A percentile compares a stretch with the other conserved stretches of the same genome.
Conservation (phyloP, 2,329 filamentous ascomycete genomes). For the Decorospora gaudefroyi region DNA sequence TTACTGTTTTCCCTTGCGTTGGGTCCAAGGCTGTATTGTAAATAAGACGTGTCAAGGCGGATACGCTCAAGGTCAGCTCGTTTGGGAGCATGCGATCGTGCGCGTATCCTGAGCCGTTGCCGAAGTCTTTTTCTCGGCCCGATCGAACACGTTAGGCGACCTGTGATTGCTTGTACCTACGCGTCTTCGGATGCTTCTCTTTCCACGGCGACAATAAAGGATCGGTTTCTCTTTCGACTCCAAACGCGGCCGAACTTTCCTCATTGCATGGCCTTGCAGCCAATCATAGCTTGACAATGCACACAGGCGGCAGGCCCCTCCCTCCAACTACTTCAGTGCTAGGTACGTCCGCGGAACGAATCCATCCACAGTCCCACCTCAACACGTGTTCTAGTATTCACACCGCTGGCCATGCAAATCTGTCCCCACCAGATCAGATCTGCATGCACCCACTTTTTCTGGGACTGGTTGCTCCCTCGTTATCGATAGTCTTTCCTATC, state of each 20-base stretch:
- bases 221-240: too few species aligned
- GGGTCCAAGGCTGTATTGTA: slow-evolving; percentile 13
- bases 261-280: too few species aligned
- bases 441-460: slow-evolving; percentile 2
- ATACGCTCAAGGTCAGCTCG: slow-evolving; percentile 2
- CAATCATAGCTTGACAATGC: too few species aligned
- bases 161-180: slow-evolving; percentile 1
- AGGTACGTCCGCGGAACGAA: too few species aligned
- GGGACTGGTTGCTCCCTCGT: background rate
- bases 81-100: background rate
- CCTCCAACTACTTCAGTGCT: too few species aligned
- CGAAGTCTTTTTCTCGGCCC: slow-evolving; percentile 7
- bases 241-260: too few species aligned
- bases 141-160: slow-evolving; percentile 4
- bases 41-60: slow-evolving; percentile 9
- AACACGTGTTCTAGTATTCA: slow-evolving; percentile 30
- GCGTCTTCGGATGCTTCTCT: background rate
- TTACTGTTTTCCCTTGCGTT: slow-evolving; percentile 15
- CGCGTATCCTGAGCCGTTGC: slow-evolving; percentile 8
- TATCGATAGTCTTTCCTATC: background rate
- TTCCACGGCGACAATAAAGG: too few species aligned
- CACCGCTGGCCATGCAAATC: too few species aligned
- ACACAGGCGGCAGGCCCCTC: too few species aligned
- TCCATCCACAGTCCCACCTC: too few species aligned
- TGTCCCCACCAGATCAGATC: slow-evolving; percentile 1